Percentiles rank a stretch among this genome's conserved stretches.
Evolutionary conservation across 495 filamentous ascomycete genomes (phyloP).

Genomic region (Penicillium simplicissimum): DNA sequence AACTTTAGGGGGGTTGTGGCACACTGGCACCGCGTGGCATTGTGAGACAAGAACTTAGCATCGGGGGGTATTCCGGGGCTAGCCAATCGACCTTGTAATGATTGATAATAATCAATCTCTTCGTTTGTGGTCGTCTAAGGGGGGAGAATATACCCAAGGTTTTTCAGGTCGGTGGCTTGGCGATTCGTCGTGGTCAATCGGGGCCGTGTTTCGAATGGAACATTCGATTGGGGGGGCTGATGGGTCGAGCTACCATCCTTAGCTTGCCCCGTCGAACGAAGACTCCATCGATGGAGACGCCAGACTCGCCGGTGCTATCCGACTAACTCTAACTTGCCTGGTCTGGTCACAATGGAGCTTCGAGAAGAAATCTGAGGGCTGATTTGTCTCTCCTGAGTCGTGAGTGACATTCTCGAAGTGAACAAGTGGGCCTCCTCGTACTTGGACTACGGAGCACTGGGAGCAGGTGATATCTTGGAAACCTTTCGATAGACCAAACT

Average conservation of each 20-base stretch:
- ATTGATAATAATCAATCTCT: not conserved
- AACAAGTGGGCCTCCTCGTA: not conserved
- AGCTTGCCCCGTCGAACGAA: not conserved
- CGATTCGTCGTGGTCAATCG: not conserved
- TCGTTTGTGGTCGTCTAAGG: not conserved
- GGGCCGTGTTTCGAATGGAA: constrained; percentile 1
- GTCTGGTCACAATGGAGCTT: not conserved
- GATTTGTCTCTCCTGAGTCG: not conserved
- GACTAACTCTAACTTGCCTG: not conserved
- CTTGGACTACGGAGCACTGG: too few relatives aligned
- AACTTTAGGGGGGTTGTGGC: not conserved
- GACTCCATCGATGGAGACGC: not conserved
- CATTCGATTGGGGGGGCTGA: not conserved
- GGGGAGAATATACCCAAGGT: not conserved
- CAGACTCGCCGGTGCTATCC: not conserved
- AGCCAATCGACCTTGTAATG: not conserved
- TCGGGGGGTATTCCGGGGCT: not conserved
- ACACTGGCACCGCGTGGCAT: not conserved
- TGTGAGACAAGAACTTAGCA: not conserved
- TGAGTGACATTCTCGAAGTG: not conserved
- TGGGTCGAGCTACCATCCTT: not conserved
- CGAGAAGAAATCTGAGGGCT: not conserved
- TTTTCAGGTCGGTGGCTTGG: not conserved
- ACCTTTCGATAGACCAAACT: not conserved
- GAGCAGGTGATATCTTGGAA: not conserved